Evolutionary conservation across 257 asterid species (phyloP).

Genomic region (Haberlea rhodopensis): DNA sequence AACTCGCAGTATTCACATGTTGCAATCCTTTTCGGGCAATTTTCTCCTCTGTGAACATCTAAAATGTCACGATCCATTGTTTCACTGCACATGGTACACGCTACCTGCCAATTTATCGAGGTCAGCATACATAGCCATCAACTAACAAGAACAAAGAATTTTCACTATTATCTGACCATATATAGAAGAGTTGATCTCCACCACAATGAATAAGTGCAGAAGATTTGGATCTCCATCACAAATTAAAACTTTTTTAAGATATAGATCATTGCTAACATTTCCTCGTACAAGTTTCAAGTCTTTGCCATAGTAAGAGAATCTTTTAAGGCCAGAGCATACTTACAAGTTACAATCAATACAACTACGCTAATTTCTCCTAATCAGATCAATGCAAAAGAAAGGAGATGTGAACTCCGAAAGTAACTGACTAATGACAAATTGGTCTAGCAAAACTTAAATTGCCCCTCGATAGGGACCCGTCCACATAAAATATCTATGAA

Average conservation of each 20-base stretch:
- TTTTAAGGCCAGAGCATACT: neutral
- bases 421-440: constrained; percentile 1
- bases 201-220: neutral
- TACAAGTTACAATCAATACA: neutral
- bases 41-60: constrained; percentile 87
- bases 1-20: constrained; percentile 85
- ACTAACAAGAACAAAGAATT: constrained; percentile 13
- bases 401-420: neutral
- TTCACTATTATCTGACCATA: constrained; percentile 6
- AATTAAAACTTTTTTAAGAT: too few relatives aligned
- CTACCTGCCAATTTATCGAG: constrained; percentile 64
- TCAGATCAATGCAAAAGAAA: neutral
- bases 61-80: constrained; percentile 84
- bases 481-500: constrained; percentile 14
- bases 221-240: too few relatives aligned
- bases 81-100: constrained; percentile 92
- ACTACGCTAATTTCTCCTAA: neutral
- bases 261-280: neutral
- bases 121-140: constrained; percentile 23
- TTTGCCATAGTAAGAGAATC: neutral
- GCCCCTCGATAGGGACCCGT: constrained; percentile 5
- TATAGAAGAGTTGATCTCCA: neutral
- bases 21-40: constrained; percentile 86
- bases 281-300: neutral
- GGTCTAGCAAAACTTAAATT: constrained; percentile 6